Evolutionary conservation across 1,284 basidiomycete genomes (phyloP).

Genomic region (Trichosporon sp.): DNA sequence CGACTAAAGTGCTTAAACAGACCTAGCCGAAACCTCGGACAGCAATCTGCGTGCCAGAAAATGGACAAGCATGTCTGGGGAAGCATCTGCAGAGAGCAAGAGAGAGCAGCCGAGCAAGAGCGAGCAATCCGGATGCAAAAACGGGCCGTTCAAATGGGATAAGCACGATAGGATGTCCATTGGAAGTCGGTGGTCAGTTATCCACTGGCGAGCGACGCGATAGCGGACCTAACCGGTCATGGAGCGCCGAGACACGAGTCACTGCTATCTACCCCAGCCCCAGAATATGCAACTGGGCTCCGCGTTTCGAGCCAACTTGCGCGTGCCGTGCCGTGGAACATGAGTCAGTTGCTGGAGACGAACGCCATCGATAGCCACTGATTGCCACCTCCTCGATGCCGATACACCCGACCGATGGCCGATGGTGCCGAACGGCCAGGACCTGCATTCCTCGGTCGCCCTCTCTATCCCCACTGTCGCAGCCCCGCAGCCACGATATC

Average conservation of each 20-base stretch:
- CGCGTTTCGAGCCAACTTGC: background rate
- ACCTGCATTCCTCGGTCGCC: background rate
- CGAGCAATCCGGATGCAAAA: background rate
- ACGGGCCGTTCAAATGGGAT: background rate
- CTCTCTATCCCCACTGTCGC: background rate
- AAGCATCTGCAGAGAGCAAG: background rate
- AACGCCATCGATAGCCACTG: background rate
- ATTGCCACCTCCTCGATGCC: background rate
- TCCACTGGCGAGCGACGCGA: background rate
- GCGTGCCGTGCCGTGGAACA: background rate
- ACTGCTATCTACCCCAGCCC: background rate
- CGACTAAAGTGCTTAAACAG: slow-evolving; percentile 5
- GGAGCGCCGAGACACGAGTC: slow-evolving; percentile 4
- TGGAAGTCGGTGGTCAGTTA: background rate
- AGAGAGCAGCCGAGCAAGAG: background rate
- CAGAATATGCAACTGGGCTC: background rate
- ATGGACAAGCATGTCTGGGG: too few relatives aligned
- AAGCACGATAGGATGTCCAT: background rate
- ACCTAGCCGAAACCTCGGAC: slow-evolving; percentile 5
- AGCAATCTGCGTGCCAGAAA: background rate
- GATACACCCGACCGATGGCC: background rate
- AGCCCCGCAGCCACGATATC: slow-evolving; percentile 5
- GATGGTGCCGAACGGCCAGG: background rate
- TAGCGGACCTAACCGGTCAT: background rate
- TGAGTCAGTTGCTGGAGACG: background rate